Conservation (phyloP, 805 yeast genomes). For the Hyphopichia homilentoma region DNA sequence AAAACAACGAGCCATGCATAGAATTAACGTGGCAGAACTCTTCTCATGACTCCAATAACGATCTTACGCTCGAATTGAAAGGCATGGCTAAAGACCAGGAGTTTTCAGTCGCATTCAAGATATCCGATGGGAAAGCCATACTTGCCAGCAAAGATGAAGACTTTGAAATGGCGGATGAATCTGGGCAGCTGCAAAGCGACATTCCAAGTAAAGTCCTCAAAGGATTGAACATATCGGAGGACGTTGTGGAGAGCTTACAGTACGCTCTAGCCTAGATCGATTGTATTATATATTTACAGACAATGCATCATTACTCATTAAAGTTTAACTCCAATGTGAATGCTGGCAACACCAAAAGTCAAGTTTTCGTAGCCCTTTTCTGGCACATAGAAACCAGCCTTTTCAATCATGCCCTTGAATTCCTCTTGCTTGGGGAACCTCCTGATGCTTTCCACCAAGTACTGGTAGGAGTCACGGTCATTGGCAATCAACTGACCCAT, state of each 20-base stretch:
- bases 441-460: slow-evolving; percentile 90
- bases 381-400: slow-evolving; percentile 86
- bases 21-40: no score
- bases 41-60: no score
- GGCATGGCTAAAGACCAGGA: slow-evolving; percentile 11
- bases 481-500: slow-evolving; percentile 96
- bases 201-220: slow-evolving; percentile 14
- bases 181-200: slow-evolving; percentile 3
- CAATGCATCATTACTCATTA: no score
- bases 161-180: slow-evolving; percentile 17
- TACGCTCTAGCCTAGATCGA: slow-evolving; percentile 8
- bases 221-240: slow-evolving; percentile 30
- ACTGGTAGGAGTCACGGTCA: slow-evolving; percentile 94
- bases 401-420: slow-evolving; percentile 85
- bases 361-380: slow-evolving; percentile 92
- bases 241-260: slow-evolving; percentile 19
- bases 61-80: slow-evolving; percentile 16
- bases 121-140: slow-evolving; percentile 27
- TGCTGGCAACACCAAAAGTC: slow-evolving; percentile 93
- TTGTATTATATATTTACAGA: background rate
- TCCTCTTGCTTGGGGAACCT: slow-evolving; percentile 90
- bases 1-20: no score
- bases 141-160: slow-evolving; percentile 5
- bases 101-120: slow-evolving; percentile 18
- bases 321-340: slow-evolving; percentile 90